Evolutionary conservation across 495 filamentous ascomycete genomes (phyloP), one percentile per base, ranked within the genome.

Genomic region (Aspergillus olivimuriae): DNA sequence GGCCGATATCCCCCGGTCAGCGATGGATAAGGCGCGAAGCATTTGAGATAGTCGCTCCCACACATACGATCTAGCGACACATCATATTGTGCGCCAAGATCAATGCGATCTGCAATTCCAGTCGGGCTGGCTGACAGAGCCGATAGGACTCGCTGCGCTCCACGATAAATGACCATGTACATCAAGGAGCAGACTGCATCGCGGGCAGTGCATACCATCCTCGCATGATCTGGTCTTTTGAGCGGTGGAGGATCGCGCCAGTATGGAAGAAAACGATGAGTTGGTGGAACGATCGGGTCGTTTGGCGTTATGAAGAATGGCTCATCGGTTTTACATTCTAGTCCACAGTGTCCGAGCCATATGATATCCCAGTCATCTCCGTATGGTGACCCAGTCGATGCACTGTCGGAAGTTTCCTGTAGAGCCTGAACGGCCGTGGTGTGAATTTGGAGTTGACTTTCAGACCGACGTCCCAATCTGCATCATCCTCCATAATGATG

Each of bases 281-380:
- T 41, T 9, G 44, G 46, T n/a, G 46, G 41, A 14, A 56, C 33
- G 9, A 52, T 55, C 3, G 52, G 49, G 20, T 61, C 57, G 19
- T 50, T 24, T 1, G 46, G 48, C 10, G 48, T 51, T 22, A 52
- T 24, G 38, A 46, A 57, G 14, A 46, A 48, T 15, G 51, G 48
- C 7, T 16, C 4, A 24, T 48, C 34, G 19, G 51, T 44, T 17
- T 32, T 39, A 45, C 46, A 57, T 40, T 53, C 41, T 7, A 57
- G 20, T 1, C 65, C 64, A 52, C 75, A 76, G 51, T 74, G 69
- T 0, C 74, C 74, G n/a, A 75, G 55, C 72, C 73, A 76, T 16
- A 76, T 52, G 36, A 76, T 59, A 44, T 77, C 70, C 76, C 77
- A 81, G 48, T 72, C 60, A 32, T 76, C 61, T 19, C 76, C 77